phyloP scores from a whole-genome alignment of 495 filamentous ascomycete species.

The Immersiella caudata region DNA sequence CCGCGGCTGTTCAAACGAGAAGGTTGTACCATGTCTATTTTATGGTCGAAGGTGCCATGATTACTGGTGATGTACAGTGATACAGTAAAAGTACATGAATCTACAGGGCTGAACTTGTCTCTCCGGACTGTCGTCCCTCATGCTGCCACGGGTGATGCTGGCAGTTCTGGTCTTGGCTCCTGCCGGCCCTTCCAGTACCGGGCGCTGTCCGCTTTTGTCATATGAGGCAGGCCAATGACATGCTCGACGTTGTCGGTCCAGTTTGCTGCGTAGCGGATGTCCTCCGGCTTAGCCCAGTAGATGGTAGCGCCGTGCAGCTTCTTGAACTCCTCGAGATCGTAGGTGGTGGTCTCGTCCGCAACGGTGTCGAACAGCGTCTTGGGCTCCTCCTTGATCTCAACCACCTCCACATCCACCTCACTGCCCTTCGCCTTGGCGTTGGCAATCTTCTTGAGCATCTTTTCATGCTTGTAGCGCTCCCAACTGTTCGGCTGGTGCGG shows the following conservation, averaged over 20 bases:
- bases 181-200: too few species aligned
- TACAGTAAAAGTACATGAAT: slow-evolving; percentile 18
- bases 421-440: too few species aligned
- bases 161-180: too few species aligned
- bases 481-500: too few species aligned
- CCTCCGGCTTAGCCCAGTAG: slow-evolving; percentile 69
- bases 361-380: slow-evolving; percentile 27
- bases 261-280: slow-evolving; percentile 63
- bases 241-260: slow-evolving; percentile 77
- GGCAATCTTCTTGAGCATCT: too few species aligned
- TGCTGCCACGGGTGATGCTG: neutral
- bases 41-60: neutral
- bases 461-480: too few species aligned
- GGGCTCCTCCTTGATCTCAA: slow-evolving; percentile 32
- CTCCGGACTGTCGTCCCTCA: neutral
- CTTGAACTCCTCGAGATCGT: slow-evolving; percentile 26
- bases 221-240: slow-evolving; percentile 34
- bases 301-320: slow-evolving; percentile 50
- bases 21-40: neutral
- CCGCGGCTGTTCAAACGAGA: too few species aligned
- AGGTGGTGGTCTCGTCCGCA: slow-evolving; percentile 7
- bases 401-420: slow-evolving; percentile 32
- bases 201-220: slow-evolving; percentile 36
- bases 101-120: neutral
- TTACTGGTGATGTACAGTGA: slow-evolving; percentile 9